These are phyloP conservation scores for Persicaria tinctoria DNA, from an alignment of 148 eudicot species.

Conservation along the genomic window DNA sequence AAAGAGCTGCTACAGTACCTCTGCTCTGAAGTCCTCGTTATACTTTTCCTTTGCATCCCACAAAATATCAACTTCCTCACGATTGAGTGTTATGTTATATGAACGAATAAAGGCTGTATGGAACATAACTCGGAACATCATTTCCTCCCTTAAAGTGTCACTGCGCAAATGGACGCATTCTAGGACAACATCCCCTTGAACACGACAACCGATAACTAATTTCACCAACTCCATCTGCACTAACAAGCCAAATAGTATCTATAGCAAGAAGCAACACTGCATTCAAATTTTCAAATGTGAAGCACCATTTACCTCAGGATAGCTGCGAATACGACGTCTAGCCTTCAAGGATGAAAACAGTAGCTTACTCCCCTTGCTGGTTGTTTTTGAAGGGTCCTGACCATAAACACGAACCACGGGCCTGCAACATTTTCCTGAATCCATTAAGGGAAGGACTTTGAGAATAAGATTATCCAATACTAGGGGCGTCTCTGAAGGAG, in stretches of 20 bases:
- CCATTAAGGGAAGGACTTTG: conserved; percentile 52
- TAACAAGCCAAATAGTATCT: not conserved
- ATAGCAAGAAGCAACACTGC: conserved; percentile 16
- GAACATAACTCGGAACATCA: conserved; percentile 75
- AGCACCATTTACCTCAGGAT: conserved; percentile 46
- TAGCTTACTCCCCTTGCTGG: conserved; percentile 45
- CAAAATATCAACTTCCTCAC: conserved; percentile 62
- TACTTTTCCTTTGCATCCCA: conserved; percentile 74
- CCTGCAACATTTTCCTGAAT: conserved; percentile 58
- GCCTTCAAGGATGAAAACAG: conserved; percentile 51
- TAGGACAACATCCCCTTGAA: conserved; percentile 80
- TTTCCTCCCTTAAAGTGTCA: conserved; percentile 49
- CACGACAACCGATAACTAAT: conserved; percentile 53
- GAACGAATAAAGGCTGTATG: conserved; percentile 71
- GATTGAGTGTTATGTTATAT: conserved; percentile 46
- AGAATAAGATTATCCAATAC: conserved; percentile 73
- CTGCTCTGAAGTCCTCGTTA: conserved; percentile 60
- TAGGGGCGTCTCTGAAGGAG: conserved; percentile 68
- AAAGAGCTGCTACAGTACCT: conserved; percentile 40
- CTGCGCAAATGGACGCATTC: conserved; percentile 66
- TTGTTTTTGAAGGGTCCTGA: conserved; percentile 51
- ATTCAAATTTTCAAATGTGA: conserved; percentile 21
- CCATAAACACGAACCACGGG: conserved; percentile 77
- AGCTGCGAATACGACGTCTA: conserved; percentile 39
- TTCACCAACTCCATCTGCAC: conserved; percentile 72